Base-by-base conservation (phyloP, 441 rosid genomes). In the Gossypium schwendimanii region DNA sequence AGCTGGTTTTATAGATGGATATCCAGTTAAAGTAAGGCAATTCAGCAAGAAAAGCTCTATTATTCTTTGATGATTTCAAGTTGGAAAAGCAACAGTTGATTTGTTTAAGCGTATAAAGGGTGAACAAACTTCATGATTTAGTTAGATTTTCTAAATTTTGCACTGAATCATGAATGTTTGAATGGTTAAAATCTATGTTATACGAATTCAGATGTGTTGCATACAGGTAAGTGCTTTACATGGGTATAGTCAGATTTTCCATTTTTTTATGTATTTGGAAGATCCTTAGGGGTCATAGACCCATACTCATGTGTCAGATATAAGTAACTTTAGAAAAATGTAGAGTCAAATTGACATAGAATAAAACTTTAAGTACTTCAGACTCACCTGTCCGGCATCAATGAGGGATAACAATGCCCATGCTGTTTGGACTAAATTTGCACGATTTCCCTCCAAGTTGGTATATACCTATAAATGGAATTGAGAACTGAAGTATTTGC, bases 361-460 rank as follows among this genome's bases (percentile, higher is more conserved):
- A 39, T 39, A 39, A 8, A 39, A 39, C 44, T 39, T 8, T 8
- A 7, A 39, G 18, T 28, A 68, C 59, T 50, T 50, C 23, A 45
- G 11, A 69, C 74, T 31, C 17, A 79, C 82, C 79, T 84, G 85
- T 60, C 87, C 85, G 28, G 79, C 85, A 18, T 24, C 69, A 41
- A 84, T 81, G n/a, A 84, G 77, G 47, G 85, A 75, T 67, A 81
- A 69, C 71, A 84, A 41, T 28, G 85, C 87, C 87, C 87, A 84
- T 2, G 87, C 74, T 73, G 87, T 81, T 0, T 84, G 85, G 28
- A 84, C 87, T 50, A 81, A 58, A 64, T 79, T 81, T 39, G 84
- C 73, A 0, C 80, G 78, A 58, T 77, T 68, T 24, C 77, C 80
- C 58, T 77, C 70, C 49, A 75, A 70, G 52, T 81, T 83, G 17